Conservation (phyloP, 495 filamentous ascomycete genomes). For the Penicillium coprophilum region DNA sequence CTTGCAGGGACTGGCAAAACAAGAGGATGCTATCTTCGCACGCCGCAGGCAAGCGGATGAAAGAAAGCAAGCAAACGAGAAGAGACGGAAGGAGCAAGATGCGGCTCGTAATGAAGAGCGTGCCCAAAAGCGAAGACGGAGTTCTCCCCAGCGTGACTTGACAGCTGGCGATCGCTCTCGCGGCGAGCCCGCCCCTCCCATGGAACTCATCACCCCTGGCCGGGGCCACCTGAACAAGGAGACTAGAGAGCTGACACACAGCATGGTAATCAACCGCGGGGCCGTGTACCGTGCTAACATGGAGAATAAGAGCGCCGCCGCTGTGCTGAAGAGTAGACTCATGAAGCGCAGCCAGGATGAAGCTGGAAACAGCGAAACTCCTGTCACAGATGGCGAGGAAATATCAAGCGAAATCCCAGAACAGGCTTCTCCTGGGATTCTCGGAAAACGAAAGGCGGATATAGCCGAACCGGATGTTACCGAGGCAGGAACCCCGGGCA, state of each 20-base stretch:
- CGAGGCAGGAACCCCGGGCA: slow-evolving; percentile 56
- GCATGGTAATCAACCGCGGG: slow-evolving; percentile 80
- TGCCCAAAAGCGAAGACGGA: slow-evolving; percentile 43
- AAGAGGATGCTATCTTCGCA: slow-evolving; percentile 92
- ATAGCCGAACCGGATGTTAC: slow-evolving; percentile 60
- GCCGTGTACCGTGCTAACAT: slow-evolving; percentile 73
- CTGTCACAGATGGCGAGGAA: slow-evolving; percentile 18
- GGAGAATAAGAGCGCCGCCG: slow-evolving; percentile 93
- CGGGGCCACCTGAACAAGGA: slow-evolving; percentile 60
- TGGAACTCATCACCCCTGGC: slow-evolving; percentile 60
- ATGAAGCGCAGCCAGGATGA: slow-evolving; percentile 45
- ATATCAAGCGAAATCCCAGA: slow-evolving; percentile 23
- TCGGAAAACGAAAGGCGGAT: slow-evolving; percentile 64
- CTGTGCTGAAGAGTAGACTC: slow-evolving; percentile 79
- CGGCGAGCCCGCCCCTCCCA: slow-evolving; percentile 38
- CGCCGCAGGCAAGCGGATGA: slow-evolving; percentile 81
- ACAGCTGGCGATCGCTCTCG: slow-evolving; percentile 30
- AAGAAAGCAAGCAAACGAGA: slow-evolving; percentile 71
- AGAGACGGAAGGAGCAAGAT: slow-evolving; percentile 72
- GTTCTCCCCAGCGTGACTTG: slow-evolving; percentile 47
- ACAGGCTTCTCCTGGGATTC: slow-evolving; percentile 44
- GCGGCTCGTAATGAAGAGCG: slow-evolving; percentile 51
- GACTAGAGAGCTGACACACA: slow-evolving; percentile 69
- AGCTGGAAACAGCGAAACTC: slow-evolving; percentile 20
- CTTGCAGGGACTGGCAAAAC: slow-evolving; percentile 83